phyloP scores from a whole-genome alignment of 129 eudicot species.

The Pseudognaphalium luteoalbum region DNA sequence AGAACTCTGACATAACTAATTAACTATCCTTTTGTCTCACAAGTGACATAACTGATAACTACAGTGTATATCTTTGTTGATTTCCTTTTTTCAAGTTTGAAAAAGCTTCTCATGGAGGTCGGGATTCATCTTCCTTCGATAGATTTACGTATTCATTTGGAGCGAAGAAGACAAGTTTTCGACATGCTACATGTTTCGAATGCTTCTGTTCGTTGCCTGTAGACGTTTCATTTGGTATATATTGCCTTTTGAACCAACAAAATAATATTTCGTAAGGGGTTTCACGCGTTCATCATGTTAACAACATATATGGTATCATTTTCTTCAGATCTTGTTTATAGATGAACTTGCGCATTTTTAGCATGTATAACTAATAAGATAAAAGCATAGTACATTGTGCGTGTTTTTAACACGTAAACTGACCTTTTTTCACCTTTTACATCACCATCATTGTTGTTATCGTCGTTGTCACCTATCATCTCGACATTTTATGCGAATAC shows the following conservation, averaged over 20 bases:
- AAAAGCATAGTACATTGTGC: no score
- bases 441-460: no score
- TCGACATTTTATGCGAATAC: no score
- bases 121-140: conserved; percentile 18
- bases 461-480: no score
- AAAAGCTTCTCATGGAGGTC: conserved; percentile 26
- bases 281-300: conserved; percentile 32
- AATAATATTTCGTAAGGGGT: conserved; percentile 42
- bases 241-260: conserved; percentile 1
- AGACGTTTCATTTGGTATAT: conserved; percentile 6
- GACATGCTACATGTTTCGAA: conserved; percentile 12
- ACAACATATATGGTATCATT: conserved; percentile 27
- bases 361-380: not conserved
- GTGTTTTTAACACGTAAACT: no score
- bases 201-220: conserved; percentile 8
- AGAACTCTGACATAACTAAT: conserved; percentile 25
- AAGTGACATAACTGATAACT: not conserved
- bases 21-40: conserved; percentile 2
- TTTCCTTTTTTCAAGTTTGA: not conserved
- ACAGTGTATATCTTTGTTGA: not conserved
- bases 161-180: conserved; percentile 23
- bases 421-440: no score
- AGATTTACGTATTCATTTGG: conserved; percentile 6
- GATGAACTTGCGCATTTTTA: not conserved
- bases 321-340: not conserved